Evolutionary conservation across 2,329 filamentous ascomycete genomes (phyloP).

Genomic region (Alternaria triticimaculans): DNA sequence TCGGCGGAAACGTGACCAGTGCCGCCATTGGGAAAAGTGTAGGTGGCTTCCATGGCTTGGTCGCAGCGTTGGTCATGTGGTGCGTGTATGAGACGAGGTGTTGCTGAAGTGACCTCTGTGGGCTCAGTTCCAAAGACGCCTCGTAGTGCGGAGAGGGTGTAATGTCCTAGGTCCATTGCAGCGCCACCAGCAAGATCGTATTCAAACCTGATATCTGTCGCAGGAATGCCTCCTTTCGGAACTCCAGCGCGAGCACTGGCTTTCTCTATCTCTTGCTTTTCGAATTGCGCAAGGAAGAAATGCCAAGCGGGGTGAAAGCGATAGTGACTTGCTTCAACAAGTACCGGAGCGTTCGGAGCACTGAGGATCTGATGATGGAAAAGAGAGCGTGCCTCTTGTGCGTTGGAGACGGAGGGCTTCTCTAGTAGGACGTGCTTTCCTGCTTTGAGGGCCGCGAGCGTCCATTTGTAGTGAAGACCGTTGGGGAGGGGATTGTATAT

Average conservation of each 20-base stretch:
- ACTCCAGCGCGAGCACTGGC: conserved; percentile 37
- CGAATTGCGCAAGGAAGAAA: conserved; percentile 45
- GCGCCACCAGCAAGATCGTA: conserved; percentile 50
- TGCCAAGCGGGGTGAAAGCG: conserved; percentile 54
- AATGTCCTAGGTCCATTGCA: conserved; percentile 50
- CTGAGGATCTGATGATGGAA: conserved; percentile 43
- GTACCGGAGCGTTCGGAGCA: conserved; percentile 47
- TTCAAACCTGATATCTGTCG: conserved; percentile 49
- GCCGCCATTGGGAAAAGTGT: conserved; percentile 29
- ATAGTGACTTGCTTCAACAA: conserved; percentile 56
- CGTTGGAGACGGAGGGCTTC: conserved; percentile 55
- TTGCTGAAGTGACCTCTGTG: conserved; percentile 24
- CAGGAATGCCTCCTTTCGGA: conserved; percentile 32
- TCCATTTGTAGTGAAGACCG: conserved; percentile 53
- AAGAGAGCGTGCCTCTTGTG: conserved; percentile 51
- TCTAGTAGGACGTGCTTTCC: conserved; percentile 57
- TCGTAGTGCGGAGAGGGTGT: conserved; percentile 43
- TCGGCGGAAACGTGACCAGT: conserved; percentile 22
- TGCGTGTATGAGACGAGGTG: conserved; percentile 12
- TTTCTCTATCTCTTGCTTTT: conserved; percentile 41
- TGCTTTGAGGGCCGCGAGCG: conserved; percentile 50
- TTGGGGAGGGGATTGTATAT: conserved; percentile 57
- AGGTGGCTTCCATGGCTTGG: conserved; percentile 27
- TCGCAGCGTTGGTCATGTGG: conserved; percentile 27
- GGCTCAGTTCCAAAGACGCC: conserved; percentile 37